Percentiles rank a stretch among this genome's conserved stretches.
Evolutionary conservation across 495 filamentous ascomycete species (phyloP).

Genomic region (Podospora pseudocomata): DNA sequence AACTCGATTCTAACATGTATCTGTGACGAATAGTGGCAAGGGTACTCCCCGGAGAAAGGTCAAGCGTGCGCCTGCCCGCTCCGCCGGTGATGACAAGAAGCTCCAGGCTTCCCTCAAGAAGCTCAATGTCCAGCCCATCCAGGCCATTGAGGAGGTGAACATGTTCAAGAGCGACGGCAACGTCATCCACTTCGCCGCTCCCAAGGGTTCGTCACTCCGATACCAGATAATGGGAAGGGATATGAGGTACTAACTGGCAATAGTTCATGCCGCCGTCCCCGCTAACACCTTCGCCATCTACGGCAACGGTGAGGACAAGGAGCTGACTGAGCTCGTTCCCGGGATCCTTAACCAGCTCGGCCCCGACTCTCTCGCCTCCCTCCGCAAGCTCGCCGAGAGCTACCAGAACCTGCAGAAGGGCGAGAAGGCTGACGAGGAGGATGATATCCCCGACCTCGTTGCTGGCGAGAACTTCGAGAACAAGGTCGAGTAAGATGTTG

Average conservation of each 20-base stretch:
- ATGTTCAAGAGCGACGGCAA: constrained; percentile 99
- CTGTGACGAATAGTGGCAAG: constrained; percentile 68
- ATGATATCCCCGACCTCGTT: constrained; percentile 94
- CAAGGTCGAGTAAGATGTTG: constrained; percentile 74
- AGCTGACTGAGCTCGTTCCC: constrained; percentile 97
- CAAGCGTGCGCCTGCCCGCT: constrained; percentile 92
- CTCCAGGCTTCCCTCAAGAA: constrained; percentile 92
- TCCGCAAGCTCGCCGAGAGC: constrained; percentile 97
- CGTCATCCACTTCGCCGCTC: constrained; percentile 97
- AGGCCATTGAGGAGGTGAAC: constrained; percentile 99
- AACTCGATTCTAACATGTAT: neutral
- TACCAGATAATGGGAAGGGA: neutral
- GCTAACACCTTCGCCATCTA: constrained; percentile 99
- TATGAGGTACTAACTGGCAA: constrained; percentile 8
- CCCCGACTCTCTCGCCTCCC: constrained; percentile 93
- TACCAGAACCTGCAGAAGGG: constrained; percentile 99
- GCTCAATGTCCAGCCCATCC: constrained; percentile 94
- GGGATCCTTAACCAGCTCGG: constrained; percentile 99
- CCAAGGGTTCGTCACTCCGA: constrained; percentile 68
- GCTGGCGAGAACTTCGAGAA: constrained; percentile 95
- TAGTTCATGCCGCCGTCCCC: constrained; percentile 94
- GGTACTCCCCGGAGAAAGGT: constrained; percentile 95
- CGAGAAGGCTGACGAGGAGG: constrained; percentile 76
- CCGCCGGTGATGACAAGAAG: constrained; percentile 97
- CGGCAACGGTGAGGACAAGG: constrained; percentile 97